Evolutionary conservation across 2,329 filamentous ascomycete genomes (phyloP).

Genomic region (Diaporthe caulivora): DNA sequence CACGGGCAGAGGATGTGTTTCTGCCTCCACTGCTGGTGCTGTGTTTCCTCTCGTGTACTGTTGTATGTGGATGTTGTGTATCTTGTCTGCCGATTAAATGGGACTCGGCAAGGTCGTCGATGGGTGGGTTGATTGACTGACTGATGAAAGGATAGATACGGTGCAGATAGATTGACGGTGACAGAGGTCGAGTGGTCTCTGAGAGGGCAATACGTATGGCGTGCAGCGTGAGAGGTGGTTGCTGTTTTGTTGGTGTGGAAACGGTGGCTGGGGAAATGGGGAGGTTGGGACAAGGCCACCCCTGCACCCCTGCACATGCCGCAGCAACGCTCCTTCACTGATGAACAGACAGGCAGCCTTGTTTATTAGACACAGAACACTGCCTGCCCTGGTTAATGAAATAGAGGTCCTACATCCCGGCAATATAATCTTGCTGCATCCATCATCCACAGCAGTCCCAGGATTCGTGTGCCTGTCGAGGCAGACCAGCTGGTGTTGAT

Average conservation of each 20-base stretch:
- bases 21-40: background rate
- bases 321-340: slow-evolving; percentile 19
- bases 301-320: slow-evolving; percentile 27
- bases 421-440: slow-evolving; percentile 1
- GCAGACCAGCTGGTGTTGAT: background rate
- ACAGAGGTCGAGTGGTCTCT: background rate
- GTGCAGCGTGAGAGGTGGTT: slow-evolving; percentile 31
- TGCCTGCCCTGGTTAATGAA: background rate
- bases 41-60: background rate
- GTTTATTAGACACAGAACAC: background rate
- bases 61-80: background rate
- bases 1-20: background rate
- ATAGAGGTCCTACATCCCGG: background rate
- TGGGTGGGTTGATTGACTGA: background rate
- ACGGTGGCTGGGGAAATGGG: slow-evolving; percentile 40
- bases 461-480: slow-evolving; percentile 1
- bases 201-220: background rate
- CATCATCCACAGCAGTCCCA: background rate
- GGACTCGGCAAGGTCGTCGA: background rate
- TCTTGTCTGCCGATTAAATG: background rate
- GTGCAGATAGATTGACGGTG: background rate
- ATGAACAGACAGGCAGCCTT: background rate
- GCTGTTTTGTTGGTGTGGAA: slow-evolving; percentile 39
- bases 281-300: slow-evolving; percentile 37
- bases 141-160: slow-evolving; percentile 1